Evolutionary conservation across 2,329 filamentous ascomycete genomes (phyloP).

Genomic region (Sporothrix mexicana): DNA sequence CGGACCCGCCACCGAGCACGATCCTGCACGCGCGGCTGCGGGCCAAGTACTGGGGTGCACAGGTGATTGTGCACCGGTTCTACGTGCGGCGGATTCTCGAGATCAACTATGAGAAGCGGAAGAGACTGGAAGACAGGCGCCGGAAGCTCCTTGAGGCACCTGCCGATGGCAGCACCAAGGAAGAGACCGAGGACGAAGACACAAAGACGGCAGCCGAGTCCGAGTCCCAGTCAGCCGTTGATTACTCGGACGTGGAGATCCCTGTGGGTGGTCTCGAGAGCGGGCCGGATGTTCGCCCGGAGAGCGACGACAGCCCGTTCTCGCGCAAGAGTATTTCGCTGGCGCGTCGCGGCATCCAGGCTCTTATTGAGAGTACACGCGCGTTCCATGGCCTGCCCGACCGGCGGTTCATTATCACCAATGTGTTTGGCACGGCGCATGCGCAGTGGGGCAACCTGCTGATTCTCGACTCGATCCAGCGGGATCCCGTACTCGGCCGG

Average conservation of each 20-base stretch:
- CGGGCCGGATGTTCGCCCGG: not conserved
- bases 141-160: slow-evolving; percentile 35
- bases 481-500: slow-evolving; percentile 64
- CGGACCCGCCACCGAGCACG: slow-evolving; percentile 71
- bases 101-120: slow-evolving; percentile 44
- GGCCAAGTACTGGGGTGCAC: slow-evolving; percentile 92
- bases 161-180: not conserved
- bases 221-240: not conserved
- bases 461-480: slow-evolving; percentile 82
- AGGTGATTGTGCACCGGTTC: slow-evolving; percentile 86
- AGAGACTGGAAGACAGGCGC: slow-evolving; percentile 35
- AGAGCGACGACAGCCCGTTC: slow-evolving; percentile 38
- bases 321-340: slow-evolving; percentile 57
- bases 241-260: not conserved
- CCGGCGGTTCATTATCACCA: slow-evolving; percentile 85
- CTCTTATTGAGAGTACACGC: slow-evolving; percentile 82
- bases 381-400: slow-evolving; percentile 72
- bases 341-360: slow-evolving; percentile 68
- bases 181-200: not conserved
- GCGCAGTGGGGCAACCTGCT: slow-evolving; percentile 98
- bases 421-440: slow-evolving; percentile 93
- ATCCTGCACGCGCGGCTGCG: slow-evolving; percentile 84
- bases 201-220: not conserved
- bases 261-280: not conserved
- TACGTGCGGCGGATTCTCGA: slow-evolving; percentile 67